A percentile compares a stretch with the other conserved stretches of the same genome.
Evolutionary conservation across 1,139 yeast genomes (phyloP).

Genomic region (Geotrichum candidum): DNA sequence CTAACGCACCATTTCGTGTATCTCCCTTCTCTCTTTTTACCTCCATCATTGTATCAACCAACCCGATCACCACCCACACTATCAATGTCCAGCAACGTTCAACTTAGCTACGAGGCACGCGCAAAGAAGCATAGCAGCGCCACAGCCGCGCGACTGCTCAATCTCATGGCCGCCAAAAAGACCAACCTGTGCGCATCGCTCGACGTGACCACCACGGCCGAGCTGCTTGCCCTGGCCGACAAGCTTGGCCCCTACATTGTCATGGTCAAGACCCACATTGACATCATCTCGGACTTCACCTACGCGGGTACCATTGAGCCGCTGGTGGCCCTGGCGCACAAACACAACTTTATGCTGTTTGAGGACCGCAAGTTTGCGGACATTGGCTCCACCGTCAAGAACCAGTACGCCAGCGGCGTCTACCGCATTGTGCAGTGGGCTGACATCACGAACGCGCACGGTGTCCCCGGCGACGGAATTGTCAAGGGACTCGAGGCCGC

Average conservation of each 20-base stretch:
- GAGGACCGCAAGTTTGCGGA: conserved; percentile 98
- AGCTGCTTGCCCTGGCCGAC: conserved; percentile 66
- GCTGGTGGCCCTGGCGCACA: conserved; percentile 58
- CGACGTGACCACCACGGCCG: conserved; percentile 75
- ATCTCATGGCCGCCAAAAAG: conserved; percentile 70
- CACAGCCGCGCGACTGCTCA: conserved; percentile 69
- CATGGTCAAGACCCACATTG: conserved; percentile 90
- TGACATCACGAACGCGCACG: conserved; percentile 95
- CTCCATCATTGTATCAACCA: neutral
- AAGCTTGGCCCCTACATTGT: conserved; percentile 87
- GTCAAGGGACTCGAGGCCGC: conserved; percentile 84
- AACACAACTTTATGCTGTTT: conserved; percentile 80
- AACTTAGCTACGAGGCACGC: conserved; percentile 55
- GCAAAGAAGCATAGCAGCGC: conserved; percentile 69
- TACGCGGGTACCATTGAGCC: conserved; percentile 76
- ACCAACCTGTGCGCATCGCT: conserved; percentile 95
- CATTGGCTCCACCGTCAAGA: conserved; percentile 95
- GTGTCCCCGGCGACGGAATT: conserved; percentile 93
- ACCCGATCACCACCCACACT: neutral
- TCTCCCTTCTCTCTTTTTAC: neutral
- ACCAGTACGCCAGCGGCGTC: conserved; percentile 88
- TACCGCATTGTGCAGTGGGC: conserved; percentile 90
- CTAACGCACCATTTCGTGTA: neutral
- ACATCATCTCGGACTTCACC: conserved; percentile 81
- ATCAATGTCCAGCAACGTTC: conserved; percentile 2